Conservation (phyloP, 2,329 filamentous ascomycete species). For the Venturiaceae sp. region DNA sequence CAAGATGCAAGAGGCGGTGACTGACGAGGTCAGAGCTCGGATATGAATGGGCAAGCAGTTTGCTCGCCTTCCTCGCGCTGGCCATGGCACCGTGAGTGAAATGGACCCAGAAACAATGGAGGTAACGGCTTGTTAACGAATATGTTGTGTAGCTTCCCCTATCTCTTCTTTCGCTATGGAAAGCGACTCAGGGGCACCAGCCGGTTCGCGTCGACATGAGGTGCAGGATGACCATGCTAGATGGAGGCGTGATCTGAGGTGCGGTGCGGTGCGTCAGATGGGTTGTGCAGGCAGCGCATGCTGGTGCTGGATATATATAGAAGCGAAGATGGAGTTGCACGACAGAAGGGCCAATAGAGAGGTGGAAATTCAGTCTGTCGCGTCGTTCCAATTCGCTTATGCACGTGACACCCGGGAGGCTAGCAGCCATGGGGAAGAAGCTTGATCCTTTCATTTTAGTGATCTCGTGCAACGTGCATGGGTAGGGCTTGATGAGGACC, state of each 20-base stretch:
- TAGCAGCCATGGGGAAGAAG: neutral
- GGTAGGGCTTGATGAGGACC: too few species aligned
- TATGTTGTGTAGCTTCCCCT: conserved; percentile 23
- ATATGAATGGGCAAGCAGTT: conserved; percentile 39
- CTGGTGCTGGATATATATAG: neutral
- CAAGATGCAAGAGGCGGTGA: conserved; percentile 34
- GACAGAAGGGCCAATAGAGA: neutral
- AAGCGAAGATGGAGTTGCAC: conserved; percentile 1
- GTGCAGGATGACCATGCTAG: neutral
- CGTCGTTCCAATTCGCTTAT: neutral
- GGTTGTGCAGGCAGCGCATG: neutral
- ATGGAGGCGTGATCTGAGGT: conserved; percentile 2
- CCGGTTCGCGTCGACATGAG: conserved; percentile 25
- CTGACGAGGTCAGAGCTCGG: conserved; percentile 29
- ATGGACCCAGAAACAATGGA: conserved; percentile 4
- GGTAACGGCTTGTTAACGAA: conserved; percentile 18
- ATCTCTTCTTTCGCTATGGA: conserved; percentile 40
- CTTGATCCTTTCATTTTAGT: neutral
- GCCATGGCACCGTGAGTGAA: conserved; percentile 35
- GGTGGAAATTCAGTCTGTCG: neutral
- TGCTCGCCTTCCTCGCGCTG: conserved; percentile 38
- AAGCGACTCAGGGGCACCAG: conserved; percentile 37
- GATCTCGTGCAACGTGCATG: neutral
- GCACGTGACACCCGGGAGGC: neutral
- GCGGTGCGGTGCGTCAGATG: neutral